These are phyloP conservation scores for Cantharellus anzutake DNA, from an alignment of 768 basidiomycete genomes.

Conservation along the genomic window DNA sequence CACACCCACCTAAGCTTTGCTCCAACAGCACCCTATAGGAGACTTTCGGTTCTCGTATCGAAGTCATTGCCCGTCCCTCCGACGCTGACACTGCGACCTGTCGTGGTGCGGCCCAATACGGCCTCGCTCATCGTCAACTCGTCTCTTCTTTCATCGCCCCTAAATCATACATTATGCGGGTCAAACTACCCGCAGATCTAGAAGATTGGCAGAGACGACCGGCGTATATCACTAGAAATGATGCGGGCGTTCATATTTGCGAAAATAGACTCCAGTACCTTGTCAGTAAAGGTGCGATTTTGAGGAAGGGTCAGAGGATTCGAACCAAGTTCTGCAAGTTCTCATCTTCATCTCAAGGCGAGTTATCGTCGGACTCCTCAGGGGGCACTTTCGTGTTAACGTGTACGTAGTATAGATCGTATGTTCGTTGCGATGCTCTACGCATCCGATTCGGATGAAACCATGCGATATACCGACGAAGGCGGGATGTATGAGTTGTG, in stretches of 20 bases:
- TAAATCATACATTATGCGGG: conserved; percentile 75
- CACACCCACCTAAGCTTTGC: not conserved
- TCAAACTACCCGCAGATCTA: conserved; percentile 71
- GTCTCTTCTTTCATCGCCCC: conserved; percentile 73
- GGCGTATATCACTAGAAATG: conserved; percentile 62
- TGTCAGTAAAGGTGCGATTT: conserved; percentile 69
- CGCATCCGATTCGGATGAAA: conserved; percentile 52
- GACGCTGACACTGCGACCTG: conserved; percentile 81
- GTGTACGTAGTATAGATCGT: conserved; percentile 30
- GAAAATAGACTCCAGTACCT: conserved; percentile 83
- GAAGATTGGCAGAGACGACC: conserved; percentile 76
- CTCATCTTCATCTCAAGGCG: conserved; percentile 24
- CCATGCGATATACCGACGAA: conserved; percentile 74
- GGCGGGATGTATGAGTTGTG: conserved; percentile 14
- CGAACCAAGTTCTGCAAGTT: conserved; percentile 56
- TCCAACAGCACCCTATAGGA: conserved; percentile 23
- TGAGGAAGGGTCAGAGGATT: conserved; percentile 73
- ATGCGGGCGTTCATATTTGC: conserved; percentile 57
- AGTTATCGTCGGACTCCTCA: not conserved
- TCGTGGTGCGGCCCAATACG: conserved; percentile 78
- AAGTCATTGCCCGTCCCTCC: conserved; percentile 60
- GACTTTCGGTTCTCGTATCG: conserved; percentile 43
- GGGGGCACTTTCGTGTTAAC: conserved; percentile 18
- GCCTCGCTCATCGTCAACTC: conserved; percentile 50
- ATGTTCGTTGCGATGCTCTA: conserved; percentile 68